Conservation (phyloP, 75 land plant genomes). For the Cunninghamia lanceolata region DNA sequence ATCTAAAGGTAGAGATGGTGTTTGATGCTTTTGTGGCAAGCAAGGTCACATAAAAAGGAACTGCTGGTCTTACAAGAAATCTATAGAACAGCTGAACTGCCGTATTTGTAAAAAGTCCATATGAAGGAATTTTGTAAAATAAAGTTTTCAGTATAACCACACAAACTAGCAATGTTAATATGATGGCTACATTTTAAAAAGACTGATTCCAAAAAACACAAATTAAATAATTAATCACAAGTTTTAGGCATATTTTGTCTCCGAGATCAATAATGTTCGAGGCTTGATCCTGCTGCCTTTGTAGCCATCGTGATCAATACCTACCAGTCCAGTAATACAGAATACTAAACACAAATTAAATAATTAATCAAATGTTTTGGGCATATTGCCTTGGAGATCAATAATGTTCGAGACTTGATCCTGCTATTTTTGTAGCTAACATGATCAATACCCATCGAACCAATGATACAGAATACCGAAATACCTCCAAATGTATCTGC, state of each 20-base stretch:
- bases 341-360: background rate
- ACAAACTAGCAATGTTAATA: background rate
- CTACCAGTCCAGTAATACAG: background rate
- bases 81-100: too few relatives aligned
- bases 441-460: background rate
- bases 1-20: too few relatives aligned
- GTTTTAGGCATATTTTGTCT: background rate
- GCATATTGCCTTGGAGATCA: too few relatives aligned
- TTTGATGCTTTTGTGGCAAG: too few relatives aligned
- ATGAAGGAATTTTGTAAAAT: background rate
- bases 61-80: too few relatives aligned
- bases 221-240: background rate
- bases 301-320: background rate
- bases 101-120: background rate
- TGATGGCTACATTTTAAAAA: background rate
- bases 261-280: background rate
- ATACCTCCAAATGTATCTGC: constrained; percentile 3
- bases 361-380: too few relatives aligned
- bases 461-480: background rate
- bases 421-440: constrained; percentile 2
- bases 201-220: background rate
- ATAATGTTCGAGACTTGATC: background rate
- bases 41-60: too few relatives aligned
- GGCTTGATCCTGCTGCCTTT: background rate
- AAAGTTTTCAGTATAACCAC: background rate